phyloP scores from a whole-genome alignment of 2,329 filamentous ascomycete genomes.

The Esteya vermicola region DNA sequence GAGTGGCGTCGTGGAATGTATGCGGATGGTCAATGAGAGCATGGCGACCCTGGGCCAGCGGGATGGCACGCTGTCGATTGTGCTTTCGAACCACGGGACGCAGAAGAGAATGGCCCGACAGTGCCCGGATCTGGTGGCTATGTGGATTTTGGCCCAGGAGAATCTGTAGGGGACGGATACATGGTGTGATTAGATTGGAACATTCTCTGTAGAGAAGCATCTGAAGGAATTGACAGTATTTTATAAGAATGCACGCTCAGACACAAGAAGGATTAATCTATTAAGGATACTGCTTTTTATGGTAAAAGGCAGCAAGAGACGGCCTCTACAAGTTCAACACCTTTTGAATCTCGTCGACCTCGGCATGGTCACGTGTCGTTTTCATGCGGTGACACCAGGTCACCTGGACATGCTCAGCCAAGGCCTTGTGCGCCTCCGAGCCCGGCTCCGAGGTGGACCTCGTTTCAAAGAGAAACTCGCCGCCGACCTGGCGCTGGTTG shows the following conservation, averaged over 20 bases:
- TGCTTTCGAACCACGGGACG: slow-evolving; percentile 11
- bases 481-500: slow-evolving; percentile 55
- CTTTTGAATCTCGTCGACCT: slow-evolving; percentile 51
- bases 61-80: slow-evolving; percentile 7
- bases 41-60: slow-evolving; percentile 1
- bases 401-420: slow-evolving; percentile 18
- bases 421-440: slow-evolving; percentile 8
- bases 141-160: slow-evolving; percentile 11
- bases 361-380: slow-evolving; percentile 63
- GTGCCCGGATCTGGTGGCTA: slow-evolving; percentile 11
- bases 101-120: slow-evolving; percentile 12
- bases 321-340: slow-evolving; percentile 48
- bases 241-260: no score
- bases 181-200: no score
- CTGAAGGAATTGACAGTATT: no score
- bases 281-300: no score
- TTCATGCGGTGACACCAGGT: slow-evolving; percentile 76
- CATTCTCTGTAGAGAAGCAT: no score
- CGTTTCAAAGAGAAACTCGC: slow-evolving; percentile 62
- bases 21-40: slow-evolving; percentile 6
- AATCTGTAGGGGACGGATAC: slow-evolving; percentile 5
- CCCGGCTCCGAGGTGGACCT: slow-evolving; percentile 14
- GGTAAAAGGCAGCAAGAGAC: no score
- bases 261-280: no score
- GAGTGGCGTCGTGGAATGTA: background rate